phyloP scores from a whole-genome alignment of 345 rosid species.

The Eucalyptus regnans region DNA sequence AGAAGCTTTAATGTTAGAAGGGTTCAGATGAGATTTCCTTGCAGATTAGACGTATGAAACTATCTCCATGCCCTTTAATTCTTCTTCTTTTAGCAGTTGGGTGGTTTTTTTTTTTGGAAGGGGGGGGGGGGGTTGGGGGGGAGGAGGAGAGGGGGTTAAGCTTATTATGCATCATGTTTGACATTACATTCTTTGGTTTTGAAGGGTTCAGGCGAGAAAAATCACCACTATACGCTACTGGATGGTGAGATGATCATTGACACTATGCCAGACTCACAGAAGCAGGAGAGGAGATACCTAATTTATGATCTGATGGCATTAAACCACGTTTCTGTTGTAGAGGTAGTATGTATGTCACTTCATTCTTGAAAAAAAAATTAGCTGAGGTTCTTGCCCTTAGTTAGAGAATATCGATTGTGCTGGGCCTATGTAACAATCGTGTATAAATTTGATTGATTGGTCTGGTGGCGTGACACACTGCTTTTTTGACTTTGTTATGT shows the following conservation, averaged over 20 bases:
- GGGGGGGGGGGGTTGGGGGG: no score
- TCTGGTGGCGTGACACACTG: not conserved
- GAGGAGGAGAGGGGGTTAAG: not conserved
- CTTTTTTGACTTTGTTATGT: not conserved
- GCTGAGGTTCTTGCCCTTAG: not conserved
- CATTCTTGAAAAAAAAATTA: not conserved
- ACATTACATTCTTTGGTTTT: slow-evolving; percentile 5
- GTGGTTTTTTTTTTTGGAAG: not conserved
- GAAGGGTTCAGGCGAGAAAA: slow-evolving; percentile 66
- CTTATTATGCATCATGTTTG: not conserved
- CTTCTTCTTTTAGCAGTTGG: not conserved
- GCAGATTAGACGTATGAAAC: slow-evolving; percentile 51
- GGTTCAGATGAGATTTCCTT: slow-evolving; percentile 98
- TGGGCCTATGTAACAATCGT: not conserved
- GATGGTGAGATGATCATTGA: slow-evolving; percentile 99
- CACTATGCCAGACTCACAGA: slow-evolving; percentile 76
- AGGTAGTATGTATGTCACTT: slow-evolving; percentile 27
- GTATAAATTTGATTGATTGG: not conserved
- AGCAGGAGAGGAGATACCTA: slow-evolving; percentile 96
- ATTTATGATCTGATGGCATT: slow-evolving; percentile 94
- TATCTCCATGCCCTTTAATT: not conserved
- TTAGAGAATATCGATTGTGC: not conserved
- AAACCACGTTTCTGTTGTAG: slow-evolving; percentile 54
- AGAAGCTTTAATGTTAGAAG: slow-evolving; percentile 80
- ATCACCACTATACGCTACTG: slow-evolving; percentile 81